These are phyloP conservation scores for Micractinium conductrix DNA, from an alignment of 139 green algal genomes.

Conservation along the genomic window DNA sequence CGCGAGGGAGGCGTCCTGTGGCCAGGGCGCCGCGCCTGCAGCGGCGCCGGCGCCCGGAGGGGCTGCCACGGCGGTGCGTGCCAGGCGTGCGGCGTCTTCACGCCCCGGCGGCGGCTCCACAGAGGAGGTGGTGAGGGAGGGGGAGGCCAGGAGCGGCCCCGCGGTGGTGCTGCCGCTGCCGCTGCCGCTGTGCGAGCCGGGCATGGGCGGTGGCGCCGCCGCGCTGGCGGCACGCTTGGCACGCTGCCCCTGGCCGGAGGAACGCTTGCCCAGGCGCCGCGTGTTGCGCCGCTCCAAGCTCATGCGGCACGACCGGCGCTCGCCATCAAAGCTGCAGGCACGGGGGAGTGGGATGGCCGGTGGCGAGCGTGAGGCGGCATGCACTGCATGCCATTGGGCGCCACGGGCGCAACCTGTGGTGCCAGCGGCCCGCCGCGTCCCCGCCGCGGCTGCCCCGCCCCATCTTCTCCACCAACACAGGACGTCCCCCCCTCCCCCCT, in stretches of 20 bases:
- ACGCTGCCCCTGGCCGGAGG: background rate
- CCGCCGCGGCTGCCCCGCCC: too few relatives aligned
- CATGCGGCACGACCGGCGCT: constrained; percentile 11
- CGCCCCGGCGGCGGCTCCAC: too few relatives aligned
- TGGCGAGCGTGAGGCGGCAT: too few relatives aligned
- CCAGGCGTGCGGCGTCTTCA: too few relatives aligned
- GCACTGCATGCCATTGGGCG: too few relatives aligned
- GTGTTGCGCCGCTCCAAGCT: constrained; percentile 20
- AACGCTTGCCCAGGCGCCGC: constrained; percentile 15
- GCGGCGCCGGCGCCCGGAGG: too few relatives aligned
- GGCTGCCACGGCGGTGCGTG: too few relatives aligned
- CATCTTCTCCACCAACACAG: background rate
- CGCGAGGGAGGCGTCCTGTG: too few relatives aligned
- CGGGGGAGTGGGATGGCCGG: background rate
- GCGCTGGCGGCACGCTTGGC: background rate
- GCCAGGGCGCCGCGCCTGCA: too few relatives aligned
- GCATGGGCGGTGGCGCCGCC: background rate
- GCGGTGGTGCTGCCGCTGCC: background rate
- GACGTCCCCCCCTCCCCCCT: background rate
- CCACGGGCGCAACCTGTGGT: background rate
- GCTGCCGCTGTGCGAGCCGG: background rate
- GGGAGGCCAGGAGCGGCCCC: background rate
- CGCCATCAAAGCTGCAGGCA: constrained; percentile 22
- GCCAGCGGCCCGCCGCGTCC: background rate
- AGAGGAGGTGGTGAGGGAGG: background rate